Base-by-base conservation (phyloP, 2,329 filamentous ascomycete genomes). In the Rhexocercosporidium sp. region DNA sequence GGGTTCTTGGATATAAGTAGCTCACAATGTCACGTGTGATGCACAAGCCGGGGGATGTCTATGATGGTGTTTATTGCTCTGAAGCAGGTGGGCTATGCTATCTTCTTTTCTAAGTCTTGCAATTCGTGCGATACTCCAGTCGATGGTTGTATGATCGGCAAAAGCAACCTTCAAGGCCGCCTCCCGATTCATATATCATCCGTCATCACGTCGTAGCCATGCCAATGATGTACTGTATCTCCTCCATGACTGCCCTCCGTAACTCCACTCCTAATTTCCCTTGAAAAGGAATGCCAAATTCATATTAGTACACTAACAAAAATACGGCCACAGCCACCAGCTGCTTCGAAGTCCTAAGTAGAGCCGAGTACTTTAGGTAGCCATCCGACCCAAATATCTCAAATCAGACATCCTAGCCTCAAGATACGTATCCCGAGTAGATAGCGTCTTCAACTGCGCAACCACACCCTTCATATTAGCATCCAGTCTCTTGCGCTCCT, bases 401-500 rank as follows among this genome's bases (percentile, higher is more conserved):
- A 59, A 27, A 29, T 59, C 34, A 27, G 56, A 31, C 1, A 59
- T 20, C 20, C 11, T 44, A n/a, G 56, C 34, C 18, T 59, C 56
- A 9, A 59, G n/a, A 9, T 56, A 27, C 9, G 31, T 31, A 22
- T 20, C 53, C 53, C 53, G 18, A 31, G 31, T 20, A 37, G 29
- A 34, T 5, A 56, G 53, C 8, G 56, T 44, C 56, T 59, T 44
- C 34, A 59, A 16, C 37, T 44, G 44, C 37, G 25, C 56, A 18
- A 41, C 34, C 20, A 59, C 16, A 7, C 44, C 34, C 22, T 59
- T 59, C 34, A 59, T 59, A 11, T 44, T 46, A 22, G 34, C 37
- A 44, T 34, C 56, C 34, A 59, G 22, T 12, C 22, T 59, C 37
- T 44, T 59, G 8, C 39, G 34, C 37, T 59, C 56, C 20, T 59